Conservation (phyloP, 352 stramenopile species). For the Pythium apleroticum region DNA sequence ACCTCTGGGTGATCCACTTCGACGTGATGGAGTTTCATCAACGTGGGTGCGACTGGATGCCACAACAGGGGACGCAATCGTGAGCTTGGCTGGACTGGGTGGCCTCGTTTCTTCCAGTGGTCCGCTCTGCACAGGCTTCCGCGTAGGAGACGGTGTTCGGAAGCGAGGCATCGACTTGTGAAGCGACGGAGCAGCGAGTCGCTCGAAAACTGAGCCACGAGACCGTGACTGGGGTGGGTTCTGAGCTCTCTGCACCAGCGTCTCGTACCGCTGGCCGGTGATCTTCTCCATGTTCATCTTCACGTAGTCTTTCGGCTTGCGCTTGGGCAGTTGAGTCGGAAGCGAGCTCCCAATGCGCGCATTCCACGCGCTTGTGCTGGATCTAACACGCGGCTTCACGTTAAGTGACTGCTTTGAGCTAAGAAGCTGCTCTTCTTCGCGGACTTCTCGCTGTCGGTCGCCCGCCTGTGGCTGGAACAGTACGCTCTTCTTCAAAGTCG, state of each 20-base stretch:
- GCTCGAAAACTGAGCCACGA: slow-evolving; percentile 41
- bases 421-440: slow-evolving; percentile 17
- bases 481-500: slow-evolving; percentile 46
- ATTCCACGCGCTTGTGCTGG: slow-evolving; percentile 14
- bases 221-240: neutral
- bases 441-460: slow-evolving; percentile 36
- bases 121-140: neutral
- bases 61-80: slow-evolving; percentile 10
- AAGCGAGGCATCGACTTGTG: slow-evolving; percentile 21
- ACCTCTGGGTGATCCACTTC: neutral
- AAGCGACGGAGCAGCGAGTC: slow-evolving; percentile 29
- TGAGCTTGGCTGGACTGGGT: neutral
- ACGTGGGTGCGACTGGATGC: neutral
- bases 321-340: slow-evolving; percentile 25
- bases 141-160: slow-evolving; percentile 14
- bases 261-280: slow-evolving; percentile 33
- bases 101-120: neutral
- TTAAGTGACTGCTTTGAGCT: neutral
- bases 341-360: slow-evolving; percentile 7
- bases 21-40: neutral
- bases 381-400: neutral
- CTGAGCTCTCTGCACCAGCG: neutral
- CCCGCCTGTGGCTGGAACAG: slow-evolving; percentile 51
- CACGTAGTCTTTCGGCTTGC: slow-evolving; percentile 50
- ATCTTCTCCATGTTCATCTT: slow-evolving; percentile 57